Conservation (phyloP, 306 rosid genomes). For the Astragalus glycyphyllos region DNA sequence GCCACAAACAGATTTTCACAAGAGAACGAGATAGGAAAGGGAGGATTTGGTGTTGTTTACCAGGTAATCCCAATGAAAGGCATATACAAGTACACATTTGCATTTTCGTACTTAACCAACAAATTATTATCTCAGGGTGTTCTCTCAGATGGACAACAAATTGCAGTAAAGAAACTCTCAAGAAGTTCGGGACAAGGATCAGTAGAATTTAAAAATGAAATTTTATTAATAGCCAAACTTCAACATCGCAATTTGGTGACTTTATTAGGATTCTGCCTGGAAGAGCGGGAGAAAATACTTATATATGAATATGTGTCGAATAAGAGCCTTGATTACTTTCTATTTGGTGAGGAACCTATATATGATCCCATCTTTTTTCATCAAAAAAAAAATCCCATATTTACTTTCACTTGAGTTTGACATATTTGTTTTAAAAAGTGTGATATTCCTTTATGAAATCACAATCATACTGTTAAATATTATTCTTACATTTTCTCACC, state of each 20-base stretch:
- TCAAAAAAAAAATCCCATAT: no score
- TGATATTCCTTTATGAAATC: neutral
- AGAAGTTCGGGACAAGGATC: conserved; percentile 39
- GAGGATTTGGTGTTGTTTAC: conserved; percentile 65
- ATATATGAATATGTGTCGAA: conserved; percentile 47
- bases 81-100: neutral
- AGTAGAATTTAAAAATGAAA: conserved; percentile 44
- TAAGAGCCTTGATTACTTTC: conserved; percentile 45
- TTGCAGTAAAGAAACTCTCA: conserved; percentile 48
- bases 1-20: conserved; percentile 57
- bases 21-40: conserved; percentile 49
- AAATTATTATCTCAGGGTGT: conserved; percentile 26
- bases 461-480: neutral
- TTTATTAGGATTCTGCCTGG: conserved; percentile 50
- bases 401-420: neutral
- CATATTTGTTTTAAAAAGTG: neutral
- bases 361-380: no score
- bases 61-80: conserved; percentile 41
- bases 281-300: conserved; percentile 42
- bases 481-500: neutral
- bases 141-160: conserved; percentile 28
- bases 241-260: conserved; percentile 47
- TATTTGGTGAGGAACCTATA: conserved; percentile 35
- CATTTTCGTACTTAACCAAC: neutral
- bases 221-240: conserved; percentile 44